Conservation (phyloP, 2,329 filamentous ascomycete species). For the Beauveria sp. region DNA sequence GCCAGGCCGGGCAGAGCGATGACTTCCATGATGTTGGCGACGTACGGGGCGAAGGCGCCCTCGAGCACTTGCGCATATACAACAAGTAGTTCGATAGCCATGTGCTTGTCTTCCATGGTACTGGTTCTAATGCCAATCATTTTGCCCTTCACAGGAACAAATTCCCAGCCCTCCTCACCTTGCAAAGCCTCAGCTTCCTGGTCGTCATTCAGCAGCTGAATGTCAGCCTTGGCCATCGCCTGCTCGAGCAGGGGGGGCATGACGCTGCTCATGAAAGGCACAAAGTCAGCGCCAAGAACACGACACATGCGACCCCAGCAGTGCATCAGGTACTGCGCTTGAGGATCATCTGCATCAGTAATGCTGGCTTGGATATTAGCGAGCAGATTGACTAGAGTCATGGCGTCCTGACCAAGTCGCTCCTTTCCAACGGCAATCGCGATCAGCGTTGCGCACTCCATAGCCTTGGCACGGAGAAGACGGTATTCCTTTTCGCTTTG, state of each 20-base stretch:
- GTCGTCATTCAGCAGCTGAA: slow-evolving; percentile 90
- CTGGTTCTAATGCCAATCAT: slow-evolving; percentile 98
- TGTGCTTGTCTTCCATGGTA: slow-evolving; percentile 95
- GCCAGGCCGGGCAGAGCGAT: slow-evolving; percentile 88
- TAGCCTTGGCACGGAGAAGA: slow-evolving; percentile 87
- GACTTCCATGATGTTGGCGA: slow-evolving; percentile 89
- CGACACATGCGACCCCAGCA: slow-evolving; percentile 99
- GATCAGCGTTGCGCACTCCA: slow-evolving; percentile 97
- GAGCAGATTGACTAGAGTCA: slow-evolving; percentile 79
- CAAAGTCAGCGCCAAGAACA: slow-evolving; percentile 81
- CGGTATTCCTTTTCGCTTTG: slow-evolving; percentile 92
- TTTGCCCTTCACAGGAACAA: slow-evolving; percentile 94
- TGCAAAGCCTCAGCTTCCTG: slow-evolving; percentile 89
- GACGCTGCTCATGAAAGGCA: slow-evolving; percentile 85
- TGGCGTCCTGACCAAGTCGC: slow-evolving; percentile 78
- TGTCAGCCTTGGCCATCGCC: slow-evolving; percentile 91
- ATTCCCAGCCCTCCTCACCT: slow-evolving; percentile 94
- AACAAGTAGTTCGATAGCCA: slow-evolving; percentile 96
- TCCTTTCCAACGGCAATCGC: slow-evolving; percentile 91
- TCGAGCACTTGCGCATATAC: slow-evolving; percentile 97
- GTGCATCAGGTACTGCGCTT: slow-evolving; percentile 94
- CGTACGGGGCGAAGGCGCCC: slow-evolving; percentile 83
- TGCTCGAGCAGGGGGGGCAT: slow-evolving; percentile 91
- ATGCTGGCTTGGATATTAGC: slow-evolving; percentile 82
- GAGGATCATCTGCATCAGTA: slow-evolving; percentile 85